Conservation (phyloP, 306 rosid genomes). For the Quercus engelmannii region DNA sequence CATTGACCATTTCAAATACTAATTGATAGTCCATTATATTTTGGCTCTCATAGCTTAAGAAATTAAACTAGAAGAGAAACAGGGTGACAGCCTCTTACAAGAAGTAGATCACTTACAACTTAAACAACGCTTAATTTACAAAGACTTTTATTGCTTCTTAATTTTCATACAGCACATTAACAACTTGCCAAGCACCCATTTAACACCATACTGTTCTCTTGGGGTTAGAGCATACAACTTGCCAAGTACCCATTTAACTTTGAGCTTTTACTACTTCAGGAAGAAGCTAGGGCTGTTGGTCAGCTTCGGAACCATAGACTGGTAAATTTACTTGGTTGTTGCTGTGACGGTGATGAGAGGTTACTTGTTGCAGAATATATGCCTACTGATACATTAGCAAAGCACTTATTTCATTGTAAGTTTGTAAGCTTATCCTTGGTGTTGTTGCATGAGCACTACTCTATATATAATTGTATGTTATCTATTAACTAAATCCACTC, state of each 20-base stretch:
- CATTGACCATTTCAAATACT: too few relatives aligned
- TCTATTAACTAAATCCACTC: background rate
- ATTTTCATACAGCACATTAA: too few relatives aligned
- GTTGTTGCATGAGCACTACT: constrained; percentile 10
- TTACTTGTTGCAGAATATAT: constrained; percentile 84
- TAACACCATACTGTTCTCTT: too few relatives aligned
- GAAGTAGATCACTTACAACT: too few relatives aligned
- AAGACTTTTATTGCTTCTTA: too few relatives aligned
- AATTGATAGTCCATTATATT: too few relatives aligned
- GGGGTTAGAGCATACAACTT: too few relatives aligned
- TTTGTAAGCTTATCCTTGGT: constrained; percentile 13
- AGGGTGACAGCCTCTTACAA: too few relatives aligned
- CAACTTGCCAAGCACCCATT: too few relatives aligned
- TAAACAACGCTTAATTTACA: too few relatives aligned
- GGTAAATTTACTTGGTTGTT: constrained; percentile 90
- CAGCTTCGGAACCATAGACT: constrained; percentile 77
- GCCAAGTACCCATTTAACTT: background rate
- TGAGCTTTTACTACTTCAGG: constrained; percentile 43
- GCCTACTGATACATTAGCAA: constrained; percentile 94
- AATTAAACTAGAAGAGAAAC: too few relatives aligned
- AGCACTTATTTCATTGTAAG: constrained; percentile 97
- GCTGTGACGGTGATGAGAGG: constrained; percentile 92
- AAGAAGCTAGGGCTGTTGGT: constrained; percentile 91
- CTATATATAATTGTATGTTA: constrained; percentile 7
- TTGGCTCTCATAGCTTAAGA: too few relatives aligned